Percentiles rank a stretch among this genome's conserved stretches.
Evolutionary conservation across 2,329 filamentous ascomycete genomes (phyloP).

Genomic region (Curvularia eragrostidis): DNA sequence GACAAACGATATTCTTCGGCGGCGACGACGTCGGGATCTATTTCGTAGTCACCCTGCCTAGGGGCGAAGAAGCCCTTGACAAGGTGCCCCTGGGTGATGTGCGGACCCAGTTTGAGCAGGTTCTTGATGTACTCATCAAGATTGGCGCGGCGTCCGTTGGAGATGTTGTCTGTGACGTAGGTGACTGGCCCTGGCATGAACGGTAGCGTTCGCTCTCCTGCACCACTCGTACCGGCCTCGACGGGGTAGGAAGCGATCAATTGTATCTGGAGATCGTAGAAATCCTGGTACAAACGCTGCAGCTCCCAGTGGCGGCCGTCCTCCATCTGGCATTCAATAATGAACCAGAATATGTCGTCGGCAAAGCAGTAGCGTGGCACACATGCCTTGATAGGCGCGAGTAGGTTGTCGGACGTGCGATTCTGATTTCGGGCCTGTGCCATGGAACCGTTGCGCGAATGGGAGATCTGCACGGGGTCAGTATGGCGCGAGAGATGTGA

Average conservation of each 20-base stretch:
- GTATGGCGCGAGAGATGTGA: conserved; percentile 8
- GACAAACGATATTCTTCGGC: conserved; percentile 78
- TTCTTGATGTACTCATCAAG: conserved; percentile 96
- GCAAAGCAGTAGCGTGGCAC: conserved; percentile 95
- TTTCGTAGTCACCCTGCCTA: conserved; percentile 89
- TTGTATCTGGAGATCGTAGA: conserved; percentile 98
- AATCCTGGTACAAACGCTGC: conserved; percentile 95
- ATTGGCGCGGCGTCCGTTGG: conserved; percentile 89
- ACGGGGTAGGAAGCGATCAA: conserved; percentile 89
- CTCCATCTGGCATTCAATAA: conserved; percentile 89
- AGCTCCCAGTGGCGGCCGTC: conserved; percentile 93
- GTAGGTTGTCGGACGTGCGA: conserved; percentile 56
- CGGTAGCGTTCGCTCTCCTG: conserved; percentile 77
- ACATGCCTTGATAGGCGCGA: conserved; percentile 79
- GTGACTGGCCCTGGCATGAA: conserved; percentile 99
- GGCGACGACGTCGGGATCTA: conserved; percentile 70
- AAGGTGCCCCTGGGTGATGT: conserved; percentile 83
- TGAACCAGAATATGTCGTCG: conserved; percentile 98
- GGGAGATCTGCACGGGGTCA: conserved; percentile 32
- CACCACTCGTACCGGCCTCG: conserved; percentile 85
- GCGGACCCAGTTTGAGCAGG: conserved; percentile 78
- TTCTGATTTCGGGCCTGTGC: conserved; percentile 51
- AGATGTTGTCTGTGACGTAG: conserved; percentile 97
- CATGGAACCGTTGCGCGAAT: conserved; percentile 47
- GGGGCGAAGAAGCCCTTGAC: conserved; percentile 93